Base-by-base conservation (phyloP, 208 protist genomes). In the Leishmania amazonensis region DNA sequence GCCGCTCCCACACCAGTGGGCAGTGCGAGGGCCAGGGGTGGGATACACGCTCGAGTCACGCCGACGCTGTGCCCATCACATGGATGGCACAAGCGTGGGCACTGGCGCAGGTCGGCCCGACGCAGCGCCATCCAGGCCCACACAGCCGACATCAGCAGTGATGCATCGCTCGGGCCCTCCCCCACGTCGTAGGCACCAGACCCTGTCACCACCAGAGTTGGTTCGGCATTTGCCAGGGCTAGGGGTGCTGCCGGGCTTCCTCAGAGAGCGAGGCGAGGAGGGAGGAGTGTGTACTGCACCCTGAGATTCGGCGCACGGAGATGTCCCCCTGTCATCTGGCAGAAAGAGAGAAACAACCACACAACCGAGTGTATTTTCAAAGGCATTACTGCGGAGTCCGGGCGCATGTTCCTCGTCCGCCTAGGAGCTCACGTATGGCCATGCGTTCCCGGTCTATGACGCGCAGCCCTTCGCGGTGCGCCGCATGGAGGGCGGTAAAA, bases 401-500 rank as follows among this genome's bases (percentile, higher is more conserved):
- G 51, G 17, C 19, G 17, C 11, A 54, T 54, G 51, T 15, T 19
- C 3, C 51, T 54, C 51, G 4, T 54, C 51, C 15, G 51, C 51
- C 51, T 21, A 54, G 51, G 51, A 21, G 0, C 51, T 54, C 51
- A 15, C 15, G 19, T 21, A 40, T n/a, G 5, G 17, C 19, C 19
- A 72, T 49, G 11, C 19, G 1, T 40, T 4, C 1, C 1, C 3
- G 38, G 2, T 7, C 71, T 49, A 74, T 17, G 21, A 42, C 35
- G 21, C 28, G 2, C 45, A 24, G 11, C 42, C n/a, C 28, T 38
- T 15, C 24, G 11, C 45, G 0, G 9, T n/a, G 5, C 28, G 6
- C 3, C 76, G 78, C 51, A 90, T 75, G 9, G 79, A 83, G 8
- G 71, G 74, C 3, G 87, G 88, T 5, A 91, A 42, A 78, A 87